Base-by-base conservation (phyloP, 495 filamentous ascomycete genomes). In the Penicillium longicatenatum region DNA sequence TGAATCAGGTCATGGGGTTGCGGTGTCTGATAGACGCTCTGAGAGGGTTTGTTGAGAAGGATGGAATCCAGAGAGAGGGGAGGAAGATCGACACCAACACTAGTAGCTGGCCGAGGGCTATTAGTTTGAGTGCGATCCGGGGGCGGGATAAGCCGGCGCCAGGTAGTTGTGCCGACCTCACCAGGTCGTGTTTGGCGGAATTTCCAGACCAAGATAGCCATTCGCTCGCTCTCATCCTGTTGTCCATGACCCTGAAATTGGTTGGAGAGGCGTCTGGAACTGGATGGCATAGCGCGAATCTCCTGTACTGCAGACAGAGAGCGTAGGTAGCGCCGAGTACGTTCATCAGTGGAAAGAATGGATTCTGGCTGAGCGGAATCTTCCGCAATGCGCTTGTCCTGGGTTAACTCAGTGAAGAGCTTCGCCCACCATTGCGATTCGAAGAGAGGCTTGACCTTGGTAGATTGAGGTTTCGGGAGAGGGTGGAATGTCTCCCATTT, bases 191-290 rank as follows among this genome's bases (percentile, higher is more conserved):
- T 78, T 54, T 79, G 74, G 9, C 73, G 75, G 61, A 84, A 84
- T 47, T 77, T 81, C 81, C 81, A 84, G 11, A 82, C 68, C 11
- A 84, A 56, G 46, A 83, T 71, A 4, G 81, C 79, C 65, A 82
- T 75, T 20, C 76, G 67, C 59, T 76, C 74, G 50, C 70, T 73
- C 30, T 77, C 70, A 12, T 73, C 70, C 8, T 65, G 52, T 21
- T 70, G 31, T 2, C 31, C 31, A 35, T 35, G 59, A 16, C 54
- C 56, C 14, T 69, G 63, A 54, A 70, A 72, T 33, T 69, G 70
- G 45, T 55, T 74, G 2, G 71, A 65, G 10, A 73, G 52, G 1
- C 70, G 69, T 7, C 70, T 67, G 26, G 69, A 66, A 49, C 56
- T 73, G 24, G 69, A 58, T 14, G 71, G 61, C 0, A 63, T 63